Percentiles rank a stretch among this genome's conserved stretches.
Conservation (phyloP, 306 rosid genomes). For the Trifolium dubium region DNA sequence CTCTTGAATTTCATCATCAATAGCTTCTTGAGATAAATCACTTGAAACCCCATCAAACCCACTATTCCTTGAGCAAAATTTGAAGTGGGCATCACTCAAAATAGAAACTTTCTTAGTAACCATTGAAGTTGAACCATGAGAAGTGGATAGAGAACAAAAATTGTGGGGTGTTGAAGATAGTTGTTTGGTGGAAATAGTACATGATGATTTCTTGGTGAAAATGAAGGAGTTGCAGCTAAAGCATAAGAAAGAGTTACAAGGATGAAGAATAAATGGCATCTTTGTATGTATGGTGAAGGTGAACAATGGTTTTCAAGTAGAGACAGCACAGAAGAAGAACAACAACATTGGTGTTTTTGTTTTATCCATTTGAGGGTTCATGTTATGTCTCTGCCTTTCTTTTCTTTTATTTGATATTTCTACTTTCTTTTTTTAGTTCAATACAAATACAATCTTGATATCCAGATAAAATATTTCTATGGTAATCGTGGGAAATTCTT, state of each 20-base stretch:
- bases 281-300: slow-evolving; percentile 43
- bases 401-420: slow-evolving; percentile 28
- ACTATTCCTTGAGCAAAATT: slow-evolving; percentile 62
- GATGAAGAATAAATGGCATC: slow-evolving; percentile 60
- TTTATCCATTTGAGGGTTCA: slow-evolving; percentile 48
- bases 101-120: slow-evolving; percentile 49
- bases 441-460: neutral
- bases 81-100: slow-evolving; percentile 47
- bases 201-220: slow-evolving; percentile 34
- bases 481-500: neutral
- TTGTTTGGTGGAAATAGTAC: slow-evolving; percentile 8
- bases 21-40: slow-evolving; percentile 50
- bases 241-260: slow-evolving; percentile 54
- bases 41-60: slow-evolving; percentile 62
- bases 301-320: slow-evolving; percentile 41
- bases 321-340: neutral
- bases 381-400: slow-evolving; percentile 14
- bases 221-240: slow-evolving; percentile 8
- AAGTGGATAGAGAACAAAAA: slow-evolving; percentile 33
- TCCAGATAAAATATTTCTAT: neutral
- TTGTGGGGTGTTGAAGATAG: slow-evolving; percentile 31
- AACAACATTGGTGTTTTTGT: slow-evolving; percentile 1
- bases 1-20: slow-evolving; percentile 51
- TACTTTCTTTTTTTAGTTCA: neutral
- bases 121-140: slow-evolving; percentile 42